These are phyloP conservation scores for Arctium lappa DNA, from an alignment of 129 eudicot species.

Conservation along the genomic window DNA sequence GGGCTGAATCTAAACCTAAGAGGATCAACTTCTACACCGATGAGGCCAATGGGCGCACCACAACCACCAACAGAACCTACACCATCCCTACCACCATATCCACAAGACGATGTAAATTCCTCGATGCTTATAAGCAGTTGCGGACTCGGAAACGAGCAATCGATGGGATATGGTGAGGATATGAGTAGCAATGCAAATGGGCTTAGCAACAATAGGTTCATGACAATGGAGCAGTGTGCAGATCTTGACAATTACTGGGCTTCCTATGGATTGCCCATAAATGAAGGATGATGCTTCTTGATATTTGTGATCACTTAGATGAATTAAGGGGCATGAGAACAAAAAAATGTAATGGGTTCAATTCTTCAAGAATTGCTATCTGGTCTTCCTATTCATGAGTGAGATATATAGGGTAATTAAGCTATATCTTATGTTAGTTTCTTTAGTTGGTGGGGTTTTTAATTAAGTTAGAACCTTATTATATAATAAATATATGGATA, in stretches of 20 bases:
- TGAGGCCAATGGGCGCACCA: constrained; percentile 18
- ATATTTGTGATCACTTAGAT: constrained; percentile 13
- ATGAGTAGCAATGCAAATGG: constrained; percentile 19
- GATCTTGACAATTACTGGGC: constrained; percentile 40
- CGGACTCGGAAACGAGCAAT: constrained; percentile 17
- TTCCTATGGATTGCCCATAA: constrained; percentile 22
- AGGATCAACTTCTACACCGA: constrained; percentile 34
- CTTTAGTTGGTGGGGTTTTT: constrained; percentile 19
- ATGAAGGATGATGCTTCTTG: constrained; percentile 1
- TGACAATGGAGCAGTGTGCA: constrained; percentile 31
- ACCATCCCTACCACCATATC: constrained; percentile 10
- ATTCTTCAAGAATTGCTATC: background rate
- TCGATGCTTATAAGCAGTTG: constrained; percentile 22
- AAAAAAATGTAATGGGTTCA: constrained; percentile 7
- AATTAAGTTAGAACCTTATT: background rate
- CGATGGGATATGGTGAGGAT: constrained; percentile 24
- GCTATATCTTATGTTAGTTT: constrained; percentile 26
- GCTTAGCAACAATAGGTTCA: constrained; percentile 33
- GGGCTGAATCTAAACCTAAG: constrained; percentile 41
- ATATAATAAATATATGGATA: background rate
- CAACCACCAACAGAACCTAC: background rate
- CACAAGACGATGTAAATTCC: constrained; percentile 16
- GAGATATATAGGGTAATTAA: constrained; percentile 18
- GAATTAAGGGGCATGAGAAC: background rate
- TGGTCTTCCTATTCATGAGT: constrained; percentile 15